Evolutionary conservation across 1,139 yeast species (phyloP), one percentile per base, ranked within the genome.

Genomic region (Nakaseomyces kungkrabaensis): DNA sequence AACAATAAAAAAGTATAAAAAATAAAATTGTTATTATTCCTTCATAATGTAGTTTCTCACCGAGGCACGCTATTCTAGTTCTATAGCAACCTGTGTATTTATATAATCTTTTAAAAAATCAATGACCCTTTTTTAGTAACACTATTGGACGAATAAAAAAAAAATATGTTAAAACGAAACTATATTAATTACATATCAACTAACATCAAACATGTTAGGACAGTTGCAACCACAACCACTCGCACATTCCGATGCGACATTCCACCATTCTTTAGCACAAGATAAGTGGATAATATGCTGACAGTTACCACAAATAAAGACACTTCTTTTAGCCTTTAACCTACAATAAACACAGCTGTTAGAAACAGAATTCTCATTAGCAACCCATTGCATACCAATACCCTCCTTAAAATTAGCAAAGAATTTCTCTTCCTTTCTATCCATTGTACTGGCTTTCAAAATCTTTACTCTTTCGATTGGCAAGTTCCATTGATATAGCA

Each of bases 181-280:
- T 17, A 17, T 17, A 17, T 11, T 25, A 11, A 10, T 24, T 25
- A 24, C 7, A 24, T 5, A 17, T 36, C 13, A 37, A 26, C 36
- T 27, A n/a, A 55, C 50, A 48, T 60, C 62, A 49, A 56, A 62
- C 38, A 53, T 46, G 1, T 70, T 68, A 47, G 81, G 65, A 66
- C 96, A 88, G 8, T 66, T 58, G 61, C 97, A 90, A 0, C 96
- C 96, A 69, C 97, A 90, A 0, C 97, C 97, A 52, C 88, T 78
- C 0, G 95, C 84, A 66, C 97, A 90, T 58, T 83, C 88, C 43
- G 68, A 69, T 3, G 72, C 73, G 0, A 66, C 69, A 13, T 68
- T 69, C 90, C 95, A 89, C 97, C 97, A 90, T 50, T 75, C 76
- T 11, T 74, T 68, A 0, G 95, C 95, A 70, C 97, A 90, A 36